phyloP scores from a whole-genome alignment of 148 eudicot genomes.

The Tetragonia tetragonoides region DNA sequence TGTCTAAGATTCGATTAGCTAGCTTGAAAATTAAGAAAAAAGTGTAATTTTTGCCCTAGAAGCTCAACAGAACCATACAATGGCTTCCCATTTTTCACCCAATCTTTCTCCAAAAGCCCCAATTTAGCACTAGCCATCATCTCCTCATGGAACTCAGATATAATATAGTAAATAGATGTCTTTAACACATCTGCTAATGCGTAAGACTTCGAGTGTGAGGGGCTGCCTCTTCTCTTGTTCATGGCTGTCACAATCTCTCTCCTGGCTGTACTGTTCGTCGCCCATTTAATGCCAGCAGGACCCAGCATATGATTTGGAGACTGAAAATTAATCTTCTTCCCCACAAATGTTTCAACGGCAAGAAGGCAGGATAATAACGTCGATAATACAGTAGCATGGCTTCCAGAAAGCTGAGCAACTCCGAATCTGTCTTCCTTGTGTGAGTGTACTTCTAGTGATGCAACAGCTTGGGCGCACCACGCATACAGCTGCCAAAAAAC shows the following conservation, averaged over 20 bases:
- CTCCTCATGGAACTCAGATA: constrained; percentile 74
- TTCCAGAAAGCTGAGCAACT: constrained; percentile 92
- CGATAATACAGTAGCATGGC: constrained; percentile 72
- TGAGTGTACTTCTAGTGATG: constrained; percentile 72
- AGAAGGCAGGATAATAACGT: constrained; percentile 67
- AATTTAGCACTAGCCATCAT: constrained; percentile 62
- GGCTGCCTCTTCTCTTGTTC: constrained; percentile 60
- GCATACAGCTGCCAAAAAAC: constrained; percentile 57
- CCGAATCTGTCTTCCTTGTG: constrained; percentile 92
- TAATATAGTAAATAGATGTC: constrained; percentile 70
- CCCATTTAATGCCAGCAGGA: constrained; percentile 83
- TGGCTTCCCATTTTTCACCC: constrained; percentile 57
- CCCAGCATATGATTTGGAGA: constrained; percentile 49
- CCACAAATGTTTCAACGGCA: constrained; percentile 85
- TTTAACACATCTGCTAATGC: constrained; percentile 77
- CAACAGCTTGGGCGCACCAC: constrained; percentile 79
- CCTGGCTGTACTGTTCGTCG: constrained; percentile 61
- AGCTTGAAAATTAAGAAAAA: constrained; percentile 70
- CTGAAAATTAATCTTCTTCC: constrained; percentile 76
- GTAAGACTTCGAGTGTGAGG: constrained; percentile 65
- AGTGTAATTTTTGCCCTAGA: constrained; percentile 58
- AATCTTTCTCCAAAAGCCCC: constrained; percentile 73
- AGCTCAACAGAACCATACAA: constrained; percentile 68
- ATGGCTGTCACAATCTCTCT: constrained; percentile 52
- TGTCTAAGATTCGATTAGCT: constrained; percentile 20